Percentiles rank a stretch among this genome's conserved stretches.
Evolutionary conservation across 805 yeast species (phyloP).

Genomic region (Myxozyma nipponensis): DNA sequence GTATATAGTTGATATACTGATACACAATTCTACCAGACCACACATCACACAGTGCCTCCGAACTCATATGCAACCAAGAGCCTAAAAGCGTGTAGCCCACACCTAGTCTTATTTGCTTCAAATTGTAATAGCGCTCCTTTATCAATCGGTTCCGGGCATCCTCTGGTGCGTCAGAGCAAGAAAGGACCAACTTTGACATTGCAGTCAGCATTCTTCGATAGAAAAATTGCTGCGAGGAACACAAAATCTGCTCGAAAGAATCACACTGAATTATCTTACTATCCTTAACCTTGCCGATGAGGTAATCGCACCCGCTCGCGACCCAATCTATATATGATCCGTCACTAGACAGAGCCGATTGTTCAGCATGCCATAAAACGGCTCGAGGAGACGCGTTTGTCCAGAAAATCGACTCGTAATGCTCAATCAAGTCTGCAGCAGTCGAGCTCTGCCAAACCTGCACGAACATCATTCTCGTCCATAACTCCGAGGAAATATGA

Average conservation of each 20-base stretch:
- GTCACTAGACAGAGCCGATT: not conserved
- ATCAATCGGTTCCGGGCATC: not conserved
- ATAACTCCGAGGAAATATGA: slow-evolving; percentile 12
- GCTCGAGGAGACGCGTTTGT: slow-evolving; percentile 6
- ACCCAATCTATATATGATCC: slow-evolving; percentile 1
- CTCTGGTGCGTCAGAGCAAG: not conserved
- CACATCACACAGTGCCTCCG: not conserved
- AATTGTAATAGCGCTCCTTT: not conserved
- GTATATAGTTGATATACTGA: slow-evolving; percentile 5
- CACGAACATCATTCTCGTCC: slow-evolving; percentile 10
- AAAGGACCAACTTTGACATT: slow-evolving; percentile 1
- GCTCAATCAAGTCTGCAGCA: slow-evolving; percentile 4
- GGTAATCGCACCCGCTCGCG: not conserved
- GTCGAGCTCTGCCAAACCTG: not conserved
- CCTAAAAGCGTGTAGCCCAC: not conserved
- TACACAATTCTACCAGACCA: slow-evolving; percentile 2
- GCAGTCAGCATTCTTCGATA: slow-evolving; percentile 7
- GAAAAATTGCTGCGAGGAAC: not conserved
- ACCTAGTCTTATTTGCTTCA: not conserved
- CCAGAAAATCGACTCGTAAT: not conserved
- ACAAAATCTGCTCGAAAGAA: no score
- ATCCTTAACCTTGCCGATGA: not conserved
- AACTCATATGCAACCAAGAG: no score
- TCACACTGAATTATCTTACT: no score
- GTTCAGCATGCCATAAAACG: slow-evolving; percentile 10